Conservation (phyloP, 129 eudicot genomes). For the Helianthus annuus region DNA sequence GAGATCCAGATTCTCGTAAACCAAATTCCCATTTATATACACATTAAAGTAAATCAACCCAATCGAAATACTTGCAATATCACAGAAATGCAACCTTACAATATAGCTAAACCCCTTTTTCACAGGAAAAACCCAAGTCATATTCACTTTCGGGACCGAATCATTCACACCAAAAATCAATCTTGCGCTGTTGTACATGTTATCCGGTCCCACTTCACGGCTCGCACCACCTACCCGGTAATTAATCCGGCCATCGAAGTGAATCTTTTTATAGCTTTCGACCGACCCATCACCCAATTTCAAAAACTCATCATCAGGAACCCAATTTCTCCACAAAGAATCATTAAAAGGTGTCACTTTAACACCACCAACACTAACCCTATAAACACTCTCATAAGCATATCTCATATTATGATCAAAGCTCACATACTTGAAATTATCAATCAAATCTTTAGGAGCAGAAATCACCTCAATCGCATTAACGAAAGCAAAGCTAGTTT, state of each 20-base stretch:
- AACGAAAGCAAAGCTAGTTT: conserved; percentile 59
- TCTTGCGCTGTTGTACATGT: conserved; percentile 77
- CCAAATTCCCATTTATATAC: conserved; percentile 75
- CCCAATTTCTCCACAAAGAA: conserved; percentile 95
- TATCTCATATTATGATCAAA: conserved; percentile 37
- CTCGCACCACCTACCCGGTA: conserved; percentile 81
- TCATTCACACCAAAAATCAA: conserved; percentile 46
- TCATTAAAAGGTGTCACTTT: conserved; percentile 94
- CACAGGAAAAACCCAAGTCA: conserved; percentile 77
- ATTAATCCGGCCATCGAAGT: conserved; percentile 70
- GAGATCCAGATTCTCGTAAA: conserved; percentile 71
- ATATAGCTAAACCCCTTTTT: conserved; percentile 56
- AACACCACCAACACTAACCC: conserved; percentile 81
- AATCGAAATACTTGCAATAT: conserved; percentile 69
- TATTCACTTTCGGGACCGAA: conserved; percentile 39
- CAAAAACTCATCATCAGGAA: conserved; percentile 66
- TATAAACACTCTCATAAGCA: conserved; percentile 45
- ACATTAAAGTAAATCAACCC: conserved; percentile 74
- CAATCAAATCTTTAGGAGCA: conserved; percentile 80
- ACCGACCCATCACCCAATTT: conserved; percentile 30
- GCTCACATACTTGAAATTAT: conserved; percentile 42
- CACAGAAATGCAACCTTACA: conserved; percentile 91
- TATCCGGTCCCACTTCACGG: conserved; percentile 89
- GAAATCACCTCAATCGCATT: conserved; percentile 90
- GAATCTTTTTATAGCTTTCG: conserved; percentile 33